Evolutionary conservation across 2,329 filamentous ascomycete species (phyloP).

Genomic region (Westerdykella ornata): DNA sequence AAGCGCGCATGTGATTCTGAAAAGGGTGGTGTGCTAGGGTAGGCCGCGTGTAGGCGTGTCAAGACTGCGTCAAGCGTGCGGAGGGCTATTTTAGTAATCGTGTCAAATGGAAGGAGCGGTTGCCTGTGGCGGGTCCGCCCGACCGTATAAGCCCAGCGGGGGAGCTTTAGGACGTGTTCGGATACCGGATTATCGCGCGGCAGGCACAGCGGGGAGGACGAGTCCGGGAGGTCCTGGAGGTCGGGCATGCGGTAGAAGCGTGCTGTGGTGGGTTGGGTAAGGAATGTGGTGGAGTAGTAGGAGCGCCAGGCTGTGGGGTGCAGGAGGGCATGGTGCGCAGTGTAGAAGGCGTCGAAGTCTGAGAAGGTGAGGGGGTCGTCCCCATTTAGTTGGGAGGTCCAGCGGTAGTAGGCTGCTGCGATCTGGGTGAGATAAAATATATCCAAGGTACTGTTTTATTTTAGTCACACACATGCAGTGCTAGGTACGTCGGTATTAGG

Average conservation of each 20-base stretch:
- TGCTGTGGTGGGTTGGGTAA: conserved; percentile 8
- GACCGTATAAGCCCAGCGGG: conserved; percentile 9
- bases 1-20: conserved; percentile 9
- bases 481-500: conserved; percentile 7
- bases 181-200: conserved; percentile 6
- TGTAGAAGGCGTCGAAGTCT: conserved; percentile 9
- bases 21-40: conserved; percentile 6
- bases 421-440: conserved; percentile 10
- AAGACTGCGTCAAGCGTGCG: conserved; percentile 7
- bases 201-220: conserved; percentile 6
- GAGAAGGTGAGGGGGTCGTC: conserved; percentile 6
- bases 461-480: conserved; percentile 7
- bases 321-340: conserved; percentile 7
- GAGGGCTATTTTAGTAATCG: conserved; percentile 9
- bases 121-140: conserved; percentile 6
- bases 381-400: conserved; percentile 4
- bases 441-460: conserved; percentile 9
- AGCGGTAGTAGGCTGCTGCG: conserved; percentile 8
- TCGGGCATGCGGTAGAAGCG: conserved; percentile 10
- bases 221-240: conserved; percentile 8
- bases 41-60: conserved; percentile 7
- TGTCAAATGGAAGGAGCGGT: conserved; percentile 7
- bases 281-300: conserved; percentile 10
- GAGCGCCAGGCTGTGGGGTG: conserved; percentile 7
- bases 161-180: conserved; percentile 8